These are phyloP conservation scores for Stentor roeselii DNA, from an alignment of 73 alveolate species.

Conservation along the genomic window DNA sequence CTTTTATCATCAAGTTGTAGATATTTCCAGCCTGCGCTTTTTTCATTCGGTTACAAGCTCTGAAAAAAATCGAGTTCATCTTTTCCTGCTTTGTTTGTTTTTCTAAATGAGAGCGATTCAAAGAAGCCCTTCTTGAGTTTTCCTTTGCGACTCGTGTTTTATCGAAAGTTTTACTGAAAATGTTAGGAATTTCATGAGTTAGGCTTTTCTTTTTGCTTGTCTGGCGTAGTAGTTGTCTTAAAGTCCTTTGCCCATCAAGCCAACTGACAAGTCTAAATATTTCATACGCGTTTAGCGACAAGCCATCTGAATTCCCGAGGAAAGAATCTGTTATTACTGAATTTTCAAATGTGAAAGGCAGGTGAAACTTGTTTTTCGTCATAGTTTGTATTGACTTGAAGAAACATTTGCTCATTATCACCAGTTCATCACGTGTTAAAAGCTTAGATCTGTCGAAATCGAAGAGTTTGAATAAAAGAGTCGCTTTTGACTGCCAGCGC, in stretches of 20 bases:
- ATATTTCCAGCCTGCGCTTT: neutral
- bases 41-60: neutral
- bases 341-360: neutral
- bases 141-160: neutral
- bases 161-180: neutral
- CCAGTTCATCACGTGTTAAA: neutral
- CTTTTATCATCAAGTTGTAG: neutral
- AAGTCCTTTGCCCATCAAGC: neutral
- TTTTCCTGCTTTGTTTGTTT: neutral
- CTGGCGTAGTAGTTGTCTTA: neutral
- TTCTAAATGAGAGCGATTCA: neutral
- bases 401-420: conserved; percentile 4
- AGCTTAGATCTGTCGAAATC: neutral
- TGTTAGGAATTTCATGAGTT: neutral
- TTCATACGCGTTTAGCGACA: neutral
- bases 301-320: neutral
- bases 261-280: neutral
- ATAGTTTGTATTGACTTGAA: neutral
- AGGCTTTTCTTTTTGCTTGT: neutral
- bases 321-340: neutral
- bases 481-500: neutral
- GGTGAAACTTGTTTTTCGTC: neutral
- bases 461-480: neutral
- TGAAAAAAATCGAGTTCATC: neutral
- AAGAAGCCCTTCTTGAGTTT: neutral